Evolutionary conservation across 169 alveolate species (phyloP).

Genomic region (Plasmodium vivax): DNA sequence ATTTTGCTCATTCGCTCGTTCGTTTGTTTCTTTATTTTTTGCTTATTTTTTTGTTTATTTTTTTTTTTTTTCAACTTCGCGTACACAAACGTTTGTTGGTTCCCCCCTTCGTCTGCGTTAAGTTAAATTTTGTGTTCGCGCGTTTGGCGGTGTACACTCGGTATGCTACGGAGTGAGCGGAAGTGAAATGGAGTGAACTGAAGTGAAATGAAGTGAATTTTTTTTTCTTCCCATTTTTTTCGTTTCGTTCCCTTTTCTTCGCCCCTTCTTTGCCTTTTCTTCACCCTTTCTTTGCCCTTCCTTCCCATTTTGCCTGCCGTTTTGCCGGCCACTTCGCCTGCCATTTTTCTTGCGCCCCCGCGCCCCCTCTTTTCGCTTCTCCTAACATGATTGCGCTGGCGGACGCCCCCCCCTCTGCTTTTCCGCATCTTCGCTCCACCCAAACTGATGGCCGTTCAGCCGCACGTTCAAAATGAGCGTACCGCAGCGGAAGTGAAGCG

Average conservation of each 20-base stretch:
- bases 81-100: neutral
- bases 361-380: neutral
- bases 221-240: neutral
- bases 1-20: neutral
- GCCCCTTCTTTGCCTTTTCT: neutral
- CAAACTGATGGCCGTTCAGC: neutral
- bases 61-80: slow-evolving; percentile 1
- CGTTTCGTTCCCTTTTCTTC: neutral
- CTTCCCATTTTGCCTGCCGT: neutral
- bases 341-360: neutral
- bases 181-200: neutral
- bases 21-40: neutral
- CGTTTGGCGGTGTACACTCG: neutral
- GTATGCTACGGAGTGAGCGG: neutral
- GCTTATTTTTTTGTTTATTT: neutral
- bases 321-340: neutral
- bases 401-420: neutral
- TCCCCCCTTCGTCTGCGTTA: neutral
- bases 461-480: neutral
- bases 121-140: neutral
- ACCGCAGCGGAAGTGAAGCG: neutral
- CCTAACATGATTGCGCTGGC: neutral
- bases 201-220: neutral
- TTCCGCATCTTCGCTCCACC: neutral
- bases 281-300: neutral